Conservation (phyloP, 2,329 filamentous ascomycete genomes). For the Fonsecaea pugnacius region DNA sequence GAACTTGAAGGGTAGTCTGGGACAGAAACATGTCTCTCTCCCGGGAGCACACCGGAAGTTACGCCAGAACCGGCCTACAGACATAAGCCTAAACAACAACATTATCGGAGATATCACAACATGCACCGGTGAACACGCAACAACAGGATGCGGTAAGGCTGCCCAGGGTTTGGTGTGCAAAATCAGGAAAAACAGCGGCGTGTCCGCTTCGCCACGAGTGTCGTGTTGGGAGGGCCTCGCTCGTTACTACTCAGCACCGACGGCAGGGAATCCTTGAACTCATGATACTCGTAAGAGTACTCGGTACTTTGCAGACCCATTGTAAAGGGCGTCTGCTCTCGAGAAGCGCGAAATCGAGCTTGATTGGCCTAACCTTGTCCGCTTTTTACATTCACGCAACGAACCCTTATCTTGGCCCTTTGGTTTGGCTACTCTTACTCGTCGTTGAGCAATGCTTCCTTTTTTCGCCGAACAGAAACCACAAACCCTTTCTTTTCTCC, state of each 20-base stretch:
- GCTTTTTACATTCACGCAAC: conserved; percentile 8
- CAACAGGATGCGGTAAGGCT: conserved; percentile 16
- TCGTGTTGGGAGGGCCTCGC: not conserved
- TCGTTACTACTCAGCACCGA: conserved; percentile 2
- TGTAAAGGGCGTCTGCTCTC: conserved; percentile 7
- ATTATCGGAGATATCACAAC: not conserved
- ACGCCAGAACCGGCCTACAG: not conserved
- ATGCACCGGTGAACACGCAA: not conserved
- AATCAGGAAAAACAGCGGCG: not conserved
- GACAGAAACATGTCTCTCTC: conserved; percentile 24
- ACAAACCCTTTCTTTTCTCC: not conserved
- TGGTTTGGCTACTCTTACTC: not conserved
- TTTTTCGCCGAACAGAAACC: not conserved
- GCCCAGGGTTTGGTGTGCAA: not conserved
- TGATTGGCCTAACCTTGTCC: conserved; percentile 16
- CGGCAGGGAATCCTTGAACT: not conserved
- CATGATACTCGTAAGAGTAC: not conserved
- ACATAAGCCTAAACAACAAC: not conserved
- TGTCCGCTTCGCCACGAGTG: conserved; percentile 6
- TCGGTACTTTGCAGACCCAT: conserved; percentile 11
- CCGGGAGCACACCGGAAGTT: not conserved
- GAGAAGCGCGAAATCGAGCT: conserved; percentile 7
- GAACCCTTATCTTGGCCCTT: conserved; percentile 24
- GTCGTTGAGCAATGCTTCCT: not conserved
- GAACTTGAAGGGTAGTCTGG: conserved; percentile 20